Evolutionary conservation across 2,329 filamentous ascomycete genomes (phyloP), one percentile per base, ranked within the genome.

Genomic region (Ciborinia camelliae): DNA sequence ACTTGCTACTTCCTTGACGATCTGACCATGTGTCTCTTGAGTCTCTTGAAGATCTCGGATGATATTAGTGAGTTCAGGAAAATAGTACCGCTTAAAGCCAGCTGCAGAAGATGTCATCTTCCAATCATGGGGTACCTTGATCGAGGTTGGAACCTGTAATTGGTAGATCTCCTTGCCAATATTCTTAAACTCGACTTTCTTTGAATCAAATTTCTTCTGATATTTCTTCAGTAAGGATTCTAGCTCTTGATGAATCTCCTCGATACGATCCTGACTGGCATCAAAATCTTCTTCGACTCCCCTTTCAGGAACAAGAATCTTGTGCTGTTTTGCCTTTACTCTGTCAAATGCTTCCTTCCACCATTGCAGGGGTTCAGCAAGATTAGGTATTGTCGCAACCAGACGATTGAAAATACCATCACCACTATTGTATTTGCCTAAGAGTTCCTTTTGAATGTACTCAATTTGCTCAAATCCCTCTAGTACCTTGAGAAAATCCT

Each of bases 401-500:
- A 99, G 84, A 62, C 92, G 88, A 65, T 92, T 90, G 50, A 99
- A 89, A 3, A 98, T 83, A 2, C 92, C 90, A 58, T 92, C 89
- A 2, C 89, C 90, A n/a, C 88, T 85, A 62, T 88, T 86, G 71
- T 90, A 90, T 10, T 88, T 83, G 54, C 84, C 82, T 1, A 98
- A 83, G 28, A 98, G 82, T 60, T 86, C 85, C 83, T 97, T 91
- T 54, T 59, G 55, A 0, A 93, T 96, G 75, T 97, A 95, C 68
- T 97, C 92, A 53, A 99, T 98, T 77, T 97, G 94, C 79, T 98
- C 95, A 71, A 97, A 99, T 0, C 95, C 95, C 76, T 98, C 93
- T 0, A 99, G 81, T 0, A 98, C 94, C 55, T 88, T 90, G 53
- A 98, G 87, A 75, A 99, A 99, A 75, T 99, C 95, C 64, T 95